Percentiles rank a stretch among this genome's conserved stretches.
Evolutionary conservation across 495 filamentous ascomycete species (phyloP).

Genomic region (Penicillium flavigenum): DNA sequence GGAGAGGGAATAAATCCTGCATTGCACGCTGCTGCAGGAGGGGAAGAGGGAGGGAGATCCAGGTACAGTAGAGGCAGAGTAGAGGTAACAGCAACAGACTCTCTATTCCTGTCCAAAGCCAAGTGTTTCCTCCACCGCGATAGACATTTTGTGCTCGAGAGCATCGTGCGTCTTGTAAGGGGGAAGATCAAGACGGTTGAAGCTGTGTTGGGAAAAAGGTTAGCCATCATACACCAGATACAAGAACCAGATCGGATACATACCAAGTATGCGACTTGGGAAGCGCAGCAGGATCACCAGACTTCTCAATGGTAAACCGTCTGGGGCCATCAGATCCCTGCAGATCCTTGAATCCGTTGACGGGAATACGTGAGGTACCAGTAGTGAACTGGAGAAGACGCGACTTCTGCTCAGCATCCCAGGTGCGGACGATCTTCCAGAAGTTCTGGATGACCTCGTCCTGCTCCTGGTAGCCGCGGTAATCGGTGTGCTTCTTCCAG

Average conservation of each 20-base stretch:
- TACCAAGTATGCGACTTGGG: conserved; percentile 99
- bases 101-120: conserved; percentile 95
- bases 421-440: conserved; percentile 95
- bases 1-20: conserved; percentile 13
- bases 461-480: conserved; percentile 96
- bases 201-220: conserved; percentile 53
- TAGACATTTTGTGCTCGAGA: conserved; percentile 84
- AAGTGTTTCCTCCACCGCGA: conserved; percentile 98
- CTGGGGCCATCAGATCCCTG: conserved; percentile 95
- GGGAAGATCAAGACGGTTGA: conserved; percentile 95
- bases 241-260: conserved; percentile 32
- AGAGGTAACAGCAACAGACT: conserved; percentile 1
- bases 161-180: conserved; percentile 86
- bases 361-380: conserved; percentile 94
- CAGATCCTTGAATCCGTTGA: conserved; percentile 99
- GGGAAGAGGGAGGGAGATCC: conserved; percentile 1
- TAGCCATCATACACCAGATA: conserved; percentile 17
- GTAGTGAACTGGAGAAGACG: conserved; percentile 95
- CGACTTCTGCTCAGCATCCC: conserved; percentile 98
- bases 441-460: conserved; percentile 98
- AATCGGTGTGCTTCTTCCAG: conserved; percentile 99
- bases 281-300: conserved; percentile 81
- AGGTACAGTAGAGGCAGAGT: conserved; percentile 6
- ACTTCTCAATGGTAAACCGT: conserved; percentile 97
- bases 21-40: conserved; percentile 4